phyloP scores from a whole-genome alignment of 73 alveolate genomes.

The Diophrys appendiculata region DNA sequence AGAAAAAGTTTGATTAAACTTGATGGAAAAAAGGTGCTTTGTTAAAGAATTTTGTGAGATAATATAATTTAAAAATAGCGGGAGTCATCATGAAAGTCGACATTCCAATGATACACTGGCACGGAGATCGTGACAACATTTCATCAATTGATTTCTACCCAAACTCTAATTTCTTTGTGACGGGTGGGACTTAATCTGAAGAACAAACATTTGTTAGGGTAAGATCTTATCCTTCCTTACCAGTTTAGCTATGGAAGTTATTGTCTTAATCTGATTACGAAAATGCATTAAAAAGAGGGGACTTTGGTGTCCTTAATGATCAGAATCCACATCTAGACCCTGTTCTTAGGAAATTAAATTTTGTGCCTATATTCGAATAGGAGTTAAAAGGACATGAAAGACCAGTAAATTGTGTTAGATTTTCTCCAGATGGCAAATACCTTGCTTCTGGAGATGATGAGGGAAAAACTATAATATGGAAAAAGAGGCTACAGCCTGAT shows the following conservation, averaged over 20 bases:
- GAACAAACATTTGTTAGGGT: constrained; percentile 76
- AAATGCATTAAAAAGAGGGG: background rate
- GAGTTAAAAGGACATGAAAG: background rate
- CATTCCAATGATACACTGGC: constrained; percentile 93
- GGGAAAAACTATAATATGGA: constrained; percentile 83
- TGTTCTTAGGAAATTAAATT: background rate
- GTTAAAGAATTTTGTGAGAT: no score
- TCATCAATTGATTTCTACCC: constrained; percentile 92
- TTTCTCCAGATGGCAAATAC: constrained; percentile 88
- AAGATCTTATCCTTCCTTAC: constrained; percentile 4
- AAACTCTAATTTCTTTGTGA: constrained; percentile 72
- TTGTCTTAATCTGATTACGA: constrained; percentile 24
- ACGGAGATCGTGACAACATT: constrained; percentile 89
- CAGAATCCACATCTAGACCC: background rate
- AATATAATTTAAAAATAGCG: background rate
- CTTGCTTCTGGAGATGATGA: constrained; percentile 95
- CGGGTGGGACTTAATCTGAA: constrained; percentile 85
- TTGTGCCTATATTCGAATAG: background rate
- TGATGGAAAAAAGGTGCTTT: no score
- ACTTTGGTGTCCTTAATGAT: background rate
- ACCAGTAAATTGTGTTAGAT: constrained; percentile 88
- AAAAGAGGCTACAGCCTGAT: constrained; percentile 70
- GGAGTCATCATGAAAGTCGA: constrained; percentile 45
- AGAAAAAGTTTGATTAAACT: no score
- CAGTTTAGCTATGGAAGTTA: constrained; percentile 53